Conservation (phyloP, 2,329 filamentous ascomycete genomes). For the Beauveria varroae region DNA sequence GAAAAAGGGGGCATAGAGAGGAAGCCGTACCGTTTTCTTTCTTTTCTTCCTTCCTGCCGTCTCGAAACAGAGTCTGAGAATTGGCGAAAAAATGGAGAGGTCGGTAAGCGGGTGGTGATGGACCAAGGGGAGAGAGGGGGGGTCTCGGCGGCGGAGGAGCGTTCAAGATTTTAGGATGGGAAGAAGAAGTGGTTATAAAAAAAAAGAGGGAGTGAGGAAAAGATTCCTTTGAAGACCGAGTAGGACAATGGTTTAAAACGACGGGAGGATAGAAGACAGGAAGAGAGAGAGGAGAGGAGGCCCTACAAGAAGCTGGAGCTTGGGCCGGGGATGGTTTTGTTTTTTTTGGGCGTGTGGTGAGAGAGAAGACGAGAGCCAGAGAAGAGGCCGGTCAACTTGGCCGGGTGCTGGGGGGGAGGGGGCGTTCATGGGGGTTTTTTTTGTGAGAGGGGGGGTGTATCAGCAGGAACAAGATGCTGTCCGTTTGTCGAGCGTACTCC, state of each 20-base stretch:
- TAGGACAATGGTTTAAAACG: conserved; percentile 16
- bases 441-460: neutral
- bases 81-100: conserved; percentile 25
- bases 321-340: conserved; percentile 10
- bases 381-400: conserved; percentile 2
- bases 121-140: conserved; percentile 18
- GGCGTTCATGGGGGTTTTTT: neutral
- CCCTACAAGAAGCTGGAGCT: conserved; percentile 1
- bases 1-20: neutral
- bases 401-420: neutral
- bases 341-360: conserved; percentile 10
- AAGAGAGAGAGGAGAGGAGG: conserved; percentile 7
- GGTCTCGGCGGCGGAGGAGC: conserved; percentile 15
- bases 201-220: neutral
- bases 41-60: neutral
- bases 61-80: conserved; percentile 6
- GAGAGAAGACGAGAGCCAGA: neutral
- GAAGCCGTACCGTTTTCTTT: neutral
- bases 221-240: conserved; percentile 5
- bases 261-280: conserved; percentile 14
- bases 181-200: conserved; percentile 15
- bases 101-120: conserved; percentile 19
- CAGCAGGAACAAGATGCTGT: neutral
- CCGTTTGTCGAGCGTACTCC: neutral
- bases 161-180: conserved; percentile 19